Base-by-base conservation (phyloP, 1,284 basidiomycete genomes). In the Ceratobasidium sp. region DNA sequence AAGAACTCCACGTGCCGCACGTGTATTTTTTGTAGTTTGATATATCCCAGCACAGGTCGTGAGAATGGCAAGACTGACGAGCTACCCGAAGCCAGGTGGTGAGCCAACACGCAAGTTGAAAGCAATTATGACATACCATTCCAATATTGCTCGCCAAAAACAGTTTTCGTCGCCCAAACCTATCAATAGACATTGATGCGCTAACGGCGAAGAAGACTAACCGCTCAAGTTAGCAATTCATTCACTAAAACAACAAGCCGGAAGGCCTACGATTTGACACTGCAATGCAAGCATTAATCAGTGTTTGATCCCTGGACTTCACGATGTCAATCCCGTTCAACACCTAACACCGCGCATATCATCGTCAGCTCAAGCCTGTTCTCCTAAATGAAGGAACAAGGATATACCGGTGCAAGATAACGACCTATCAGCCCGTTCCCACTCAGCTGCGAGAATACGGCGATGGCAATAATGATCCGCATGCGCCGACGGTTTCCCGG, bases 121-220 rank as follows among this genome's bases (percentile, higher is more conserved):
- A 38, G 14, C 23, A 5, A 23, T 48, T 5, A 60, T n/a, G 18
- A 69, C 64, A 16, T 46, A 62, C 65, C 91, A 93, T 93, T 68
- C 90, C 91, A n/a, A 86, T 81, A 79, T 89, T 92, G 0, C 91
- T 92, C 44, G 87, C 84, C 38, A 93, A 86, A 83, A 93, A 93
- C 20, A 93, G 86, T 6, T 87, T 87, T 80, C 91, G 86, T 77
- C 92, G 88, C 38, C 92, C 91, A 30, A 89, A 83, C 81, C 86
- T 87, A 81, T 92, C 90, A 41, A 92, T 87, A 4, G 91, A 83
- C 81, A 91, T 84, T 6, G 91, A 87, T 20, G 89, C 89, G 20
- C 84, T 82, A 69, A 89, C 60, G 5, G 71, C 70, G 20, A 75
- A 50, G 8, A 76, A 12, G 23, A 74, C 71, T 74, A 41, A 18